Conservation (phyloP, 192 early-diverging fungal genomes). For the Diversispora epigaea region DNA sequence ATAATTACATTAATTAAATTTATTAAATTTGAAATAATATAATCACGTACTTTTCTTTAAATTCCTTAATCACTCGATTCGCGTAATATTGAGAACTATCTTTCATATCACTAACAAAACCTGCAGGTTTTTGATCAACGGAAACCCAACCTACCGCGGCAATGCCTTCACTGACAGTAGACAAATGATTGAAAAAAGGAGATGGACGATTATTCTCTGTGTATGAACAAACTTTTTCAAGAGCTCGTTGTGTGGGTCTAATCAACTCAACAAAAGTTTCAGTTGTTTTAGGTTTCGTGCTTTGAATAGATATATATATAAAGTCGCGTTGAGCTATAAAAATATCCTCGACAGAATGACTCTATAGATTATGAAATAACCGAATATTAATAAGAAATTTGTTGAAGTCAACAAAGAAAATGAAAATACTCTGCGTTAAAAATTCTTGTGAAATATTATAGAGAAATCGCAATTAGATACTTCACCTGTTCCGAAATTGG, state of each 20-base stretch:
- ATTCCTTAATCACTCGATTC: constrained; percentile 87
- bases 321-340: constrained; percentile 73
- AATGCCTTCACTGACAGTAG: constrained; percentile 84
- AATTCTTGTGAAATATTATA: constrained; percentile 32
- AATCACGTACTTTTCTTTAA: constrained; percentile 75
- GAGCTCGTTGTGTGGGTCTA: constrained; percentile 64
- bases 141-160: constrained; percentile 92
- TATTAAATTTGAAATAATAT: too few species aligned
- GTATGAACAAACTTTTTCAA: constrained; percentile 66
- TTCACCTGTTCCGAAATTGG: constrained; percentile 58
- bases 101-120: constrained; percentile 85
- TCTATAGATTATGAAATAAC: constrained; percentile 40
- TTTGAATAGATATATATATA: constrained; percentile 66
- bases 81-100: constrained; percentile 91
- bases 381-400: neutral
- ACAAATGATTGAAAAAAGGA: constrained; percentile 77
- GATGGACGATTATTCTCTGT: constrained; percentile 78
- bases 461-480: constrained; percentile 35
- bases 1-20: too few species aligned
- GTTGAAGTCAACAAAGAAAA: constrained; percentile 6
- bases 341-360: constrained; percentile 55
- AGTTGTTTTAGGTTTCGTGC: constrained; percentile 75
- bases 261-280: constrained; percentile 63
- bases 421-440: constrained; percentile 51
- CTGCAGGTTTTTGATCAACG: constrained; percentile 82